Percentiles rank a stretch among this genome's conserved stretches.
Evolutionary conservation across 1,284 basidiomycete genomes (phyloP).

Genomic region (Leucoagaricus sp.): DNA sequence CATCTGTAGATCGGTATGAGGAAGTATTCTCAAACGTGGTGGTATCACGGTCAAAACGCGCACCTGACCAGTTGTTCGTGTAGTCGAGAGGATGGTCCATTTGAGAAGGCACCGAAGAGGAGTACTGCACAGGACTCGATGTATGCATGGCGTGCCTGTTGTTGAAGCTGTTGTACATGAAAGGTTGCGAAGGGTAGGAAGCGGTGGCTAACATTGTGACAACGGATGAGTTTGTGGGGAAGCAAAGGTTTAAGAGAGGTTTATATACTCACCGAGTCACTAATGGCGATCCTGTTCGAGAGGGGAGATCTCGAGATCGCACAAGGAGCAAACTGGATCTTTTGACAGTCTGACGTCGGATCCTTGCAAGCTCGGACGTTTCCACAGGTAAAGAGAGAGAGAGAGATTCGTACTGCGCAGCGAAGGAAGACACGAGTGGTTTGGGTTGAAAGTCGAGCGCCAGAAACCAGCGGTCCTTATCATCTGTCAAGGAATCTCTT

Average conservation of each 20-base stretch:
- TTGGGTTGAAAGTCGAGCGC: slow-evolving; percentile 11
- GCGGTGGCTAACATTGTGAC: slow-evolving; percentile 13
- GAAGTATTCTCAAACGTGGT: too few species aligned
- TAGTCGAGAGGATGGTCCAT: slow-evolving; percentile 10
- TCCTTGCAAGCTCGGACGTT: slow-evolving; percentile 5
- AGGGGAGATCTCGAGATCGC: slow-evolving; percentile 10
- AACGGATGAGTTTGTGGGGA: slow-evolving; percentile 8
- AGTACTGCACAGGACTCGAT: slow-evolving; percentile 6
- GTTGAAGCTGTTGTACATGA: slow-evolving; percentile 11
- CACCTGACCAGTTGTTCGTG: slow-evolving; percentile 9
- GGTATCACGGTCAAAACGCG: not conserved
- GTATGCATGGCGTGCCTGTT: slow-evolving; percentile 10
- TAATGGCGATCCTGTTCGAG: not conserved
- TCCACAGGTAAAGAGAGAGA: slow-evolving; percentile 10
- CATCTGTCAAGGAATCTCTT: slow-evolving; percentile 1
- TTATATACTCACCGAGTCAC: slow-evolving; percentile 16
- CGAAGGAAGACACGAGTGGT: slow-evolving; percentile 10
- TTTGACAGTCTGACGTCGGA: slow-evolving; percentile 11
- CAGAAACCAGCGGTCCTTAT: slow-evolving; percentile 1
- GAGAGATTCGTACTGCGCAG: slow-evolving; percentile 8
- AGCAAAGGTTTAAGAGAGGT: not conserved
- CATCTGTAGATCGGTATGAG: not conserved
- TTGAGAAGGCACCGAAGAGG: slow-evolving; percentile 5
- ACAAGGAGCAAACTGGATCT: slow-evolving; percentile 10
- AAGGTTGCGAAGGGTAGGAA: slow-evolving; percentile 4